Conservation (phyloP, 148 eudicot species). For the Arctostaphylos glauca region DNA sequence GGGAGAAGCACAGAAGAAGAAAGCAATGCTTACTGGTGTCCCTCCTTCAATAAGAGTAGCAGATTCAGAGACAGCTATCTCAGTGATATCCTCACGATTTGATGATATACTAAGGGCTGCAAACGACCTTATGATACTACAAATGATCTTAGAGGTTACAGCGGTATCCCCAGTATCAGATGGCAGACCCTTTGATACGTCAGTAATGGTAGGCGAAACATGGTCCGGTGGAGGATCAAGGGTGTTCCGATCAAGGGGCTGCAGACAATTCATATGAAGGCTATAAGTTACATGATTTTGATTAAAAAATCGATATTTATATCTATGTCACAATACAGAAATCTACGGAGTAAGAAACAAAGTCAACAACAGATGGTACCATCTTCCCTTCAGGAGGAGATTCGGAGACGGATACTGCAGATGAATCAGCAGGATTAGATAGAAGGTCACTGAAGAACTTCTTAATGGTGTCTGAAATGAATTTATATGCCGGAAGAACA, state of each 20-base stretch:
- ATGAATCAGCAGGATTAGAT: not conserved
- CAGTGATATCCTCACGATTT: not conserved
- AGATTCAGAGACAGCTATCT: not conserved
- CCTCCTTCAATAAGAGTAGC: not conserved
- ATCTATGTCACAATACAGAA: not conserved
- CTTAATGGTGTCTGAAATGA: not conserved
- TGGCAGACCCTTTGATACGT: not conserved
- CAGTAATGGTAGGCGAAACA: not conserved
- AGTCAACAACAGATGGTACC: not conserved
- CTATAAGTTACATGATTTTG: not conserved
- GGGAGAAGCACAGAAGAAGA: not conserved
- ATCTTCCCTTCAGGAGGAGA: not conserved
- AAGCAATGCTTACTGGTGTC: not conserved
- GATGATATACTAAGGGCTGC: not conserved
- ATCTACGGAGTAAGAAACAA: not conserved
- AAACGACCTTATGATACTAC: too few species aligned
- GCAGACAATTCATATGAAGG: not conserved
- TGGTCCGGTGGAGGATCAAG: not conserved
- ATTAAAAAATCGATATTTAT: not conserved
- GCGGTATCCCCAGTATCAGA: not conserved
- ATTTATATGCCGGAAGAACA: not conserved
- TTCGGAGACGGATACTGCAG: not conserved
- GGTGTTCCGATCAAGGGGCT: not conserved
- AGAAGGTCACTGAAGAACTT: not conserved
- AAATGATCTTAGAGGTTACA: too few species aligned